Evolutionary conservation across 2,329 filamentous ascomycete genomes (phyloP), one percentile per base, ranked within the genome.

Genomic region (Ophiostoma piceae): DNA sequence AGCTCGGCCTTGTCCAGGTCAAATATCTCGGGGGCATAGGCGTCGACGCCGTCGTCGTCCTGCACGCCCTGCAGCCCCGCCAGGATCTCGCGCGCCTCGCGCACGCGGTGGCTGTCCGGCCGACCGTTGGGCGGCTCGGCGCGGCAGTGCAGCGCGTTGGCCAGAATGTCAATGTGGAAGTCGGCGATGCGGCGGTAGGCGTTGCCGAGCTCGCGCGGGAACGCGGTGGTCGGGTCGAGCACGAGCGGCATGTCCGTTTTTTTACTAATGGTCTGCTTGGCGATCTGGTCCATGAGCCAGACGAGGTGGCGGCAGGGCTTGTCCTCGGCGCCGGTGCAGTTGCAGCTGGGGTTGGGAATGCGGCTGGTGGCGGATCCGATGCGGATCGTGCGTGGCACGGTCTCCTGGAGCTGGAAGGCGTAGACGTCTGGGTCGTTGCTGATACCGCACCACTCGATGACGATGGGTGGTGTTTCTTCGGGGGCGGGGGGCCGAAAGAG

Each of bases 371-470:
- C 75, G 1, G 79, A 77, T 1, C 82, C 81, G 39, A 85, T 84
- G 57, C 84, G 81, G 60, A 87, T 79, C 22, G 83, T 84, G 12
- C 82, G 81, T 16, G 83, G 83, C 35, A 84, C 82, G 2, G 83
- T 77, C 75, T 87, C 85, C 3, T 83, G 83, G 78, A 87, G 81
- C 74, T 86, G 81, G 71, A 87, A 87, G 66, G 84, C 83, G 70
- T 84, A 86, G 26, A 83, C 82, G 71, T 83, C 74, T 32, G 81
- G 79, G 62, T 74, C 69, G 37, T 74, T 75, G n/a, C 75, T 76
- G 29, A 73, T 39, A 54, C 82, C 80, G 71, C 84, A 87, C 69
- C 80, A 80, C 73, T 85, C 81, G 7, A 87, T 76, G 0, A 80
- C 78, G 71, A 87, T 81, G 71, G 80, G 79, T 2, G 84, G 82